Evolutionary conservation across 495 filamentous ascomycete genomes (phyloP), one percentile per base, ranked within the genome.

Genomic region (Penicillium lividum): DNA sequence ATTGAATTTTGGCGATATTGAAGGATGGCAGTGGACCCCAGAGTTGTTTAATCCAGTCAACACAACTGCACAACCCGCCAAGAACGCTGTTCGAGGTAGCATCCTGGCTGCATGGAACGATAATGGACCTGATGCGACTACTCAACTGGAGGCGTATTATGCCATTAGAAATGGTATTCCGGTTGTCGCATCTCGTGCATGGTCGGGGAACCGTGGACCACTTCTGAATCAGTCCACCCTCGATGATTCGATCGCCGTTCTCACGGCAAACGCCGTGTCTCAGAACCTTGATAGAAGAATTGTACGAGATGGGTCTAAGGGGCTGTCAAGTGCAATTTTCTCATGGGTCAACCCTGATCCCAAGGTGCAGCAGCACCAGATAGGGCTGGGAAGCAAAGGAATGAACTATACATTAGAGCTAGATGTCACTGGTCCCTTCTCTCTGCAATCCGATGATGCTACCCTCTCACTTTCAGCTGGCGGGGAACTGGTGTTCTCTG

Each of bases 21-120:
- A 59, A 0, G 72, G 73, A 0, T 78, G 75, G 76, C 80, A 84
- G 53, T 84, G 82, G 81, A 71, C 75, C 0, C 80, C 82, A 0
- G 56, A 69, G 11, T 64, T 81, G 7, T 78, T 80, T 47, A 82
- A 82, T 50, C 69, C 73, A 0, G 71, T 77, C 10, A 81, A 83
- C 44, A 45, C 53, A 0, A 79, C 75, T 0, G 64, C 75, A 54
- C 69, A 74, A 52, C 59, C 63, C 0, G 56, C 59, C 13, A 66
- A 63, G 7, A 67, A 66, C 9, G 63, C 66, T 1, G 78, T 80
- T 8, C 76, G 69, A 28, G 82, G 82, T 9, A 80, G 80, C 5
- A 79, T 82, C 5, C 61, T 83, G 42, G 82, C 81, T 0, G 79
- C 80, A 2, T 84, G 82, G 82, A 84, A 80, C 50, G 82, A 84